Evolutionary conservation across 2,329 filamentous ascomycete species (phyloP).

Genomic region (Botrytis fragariae): DNA sequence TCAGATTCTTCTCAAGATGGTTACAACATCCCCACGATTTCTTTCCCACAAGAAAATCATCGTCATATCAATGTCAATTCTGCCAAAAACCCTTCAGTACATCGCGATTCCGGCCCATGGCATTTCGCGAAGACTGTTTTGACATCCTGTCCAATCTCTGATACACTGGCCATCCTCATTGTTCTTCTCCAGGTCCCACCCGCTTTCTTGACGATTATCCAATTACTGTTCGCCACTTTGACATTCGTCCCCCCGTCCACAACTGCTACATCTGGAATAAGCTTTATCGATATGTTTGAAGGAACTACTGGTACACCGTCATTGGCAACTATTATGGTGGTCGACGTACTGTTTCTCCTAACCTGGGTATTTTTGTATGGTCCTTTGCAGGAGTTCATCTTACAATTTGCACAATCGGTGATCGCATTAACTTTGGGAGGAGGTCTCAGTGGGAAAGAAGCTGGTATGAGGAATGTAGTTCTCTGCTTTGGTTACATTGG

Average conservation of each 20-base stretch:
- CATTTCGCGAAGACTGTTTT: slow-evolving; percentile 83
- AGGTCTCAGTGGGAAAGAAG: slow-evolving; percentile 66
- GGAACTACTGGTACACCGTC: slow-evolving; percentile 83
- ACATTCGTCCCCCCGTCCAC: slow-evolving; percentile 87
- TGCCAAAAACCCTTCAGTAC: slow-evolving; percentile 64
- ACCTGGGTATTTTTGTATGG: slow-evolving; percentile 87
- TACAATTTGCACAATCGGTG: slow-evolving; percentile 89
- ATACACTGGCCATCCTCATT: slow-evolving; percentile 95
- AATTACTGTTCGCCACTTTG: slow-evolving; percentile 87
- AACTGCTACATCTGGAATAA: slow-evolving; percentile 66
- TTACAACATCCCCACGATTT: slow-evolving; percentile 41
- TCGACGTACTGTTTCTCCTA: slow-evolving; percentile 79
- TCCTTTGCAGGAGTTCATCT: slow-evolving; percentile 80
- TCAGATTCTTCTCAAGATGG: slow-evolving; percentile 57
- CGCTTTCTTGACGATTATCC: slow-evolving; percentile 81
- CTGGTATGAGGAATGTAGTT: slow-evolving; percentile 68
- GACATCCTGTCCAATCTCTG: slow-evolving; percentile 83
- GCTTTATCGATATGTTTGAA: slow-evolving; percentile 88
- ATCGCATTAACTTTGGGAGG: slow-evolving; percentile 89
- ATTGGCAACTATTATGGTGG: slow-evolving; percentile 76
- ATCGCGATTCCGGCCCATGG: slow-evolving; percentile 69
- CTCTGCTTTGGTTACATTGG: slow-evolving; percentile 67
- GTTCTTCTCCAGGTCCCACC: slow-evolving; percentile 90
- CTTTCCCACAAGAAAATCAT: slow-evolving; percentile 49
- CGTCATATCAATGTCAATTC: slow-evolving; percentile 69